A percentile compares a stretch with the other conserved stretches of the same genome.
phyloP scores from a whole-genome alignment of 1,284 basidiomycete species.

The Fomitopsis pinicola region DNA sequence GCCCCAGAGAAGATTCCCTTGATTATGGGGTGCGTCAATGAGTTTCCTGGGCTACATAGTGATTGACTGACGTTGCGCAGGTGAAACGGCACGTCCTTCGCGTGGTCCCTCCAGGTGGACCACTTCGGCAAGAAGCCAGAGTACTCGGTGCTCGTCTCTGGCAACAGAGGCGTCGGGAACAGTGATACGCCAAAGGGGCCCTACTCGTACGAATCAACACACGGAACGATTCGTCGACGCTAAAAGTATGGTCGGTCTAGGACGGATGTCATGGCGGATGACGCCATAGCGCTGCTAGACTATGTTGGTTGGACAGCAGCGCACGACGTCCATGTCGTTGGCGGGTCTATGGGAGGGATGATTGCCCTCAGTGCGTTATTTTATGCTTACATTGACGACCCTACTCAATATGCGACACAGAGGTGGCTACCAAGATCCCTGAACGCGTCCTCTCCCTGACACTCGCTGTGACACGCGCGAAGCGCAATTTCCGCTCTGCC shows the following conservation, averaged over 20 bases:
- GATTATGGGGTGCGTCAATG: slow-evolving; percentile 56
- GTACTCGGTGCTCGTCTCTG: slow-evolving; percentile 74
- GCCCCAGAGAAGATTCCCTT: slow-evolving; percentile 63
- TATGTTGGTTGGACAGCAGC: slow-evolving; percentile 58
- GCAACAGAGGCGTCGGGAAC: slow-evolving; percentile 86
- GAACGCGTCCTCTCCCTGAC: too few relatives aligned
- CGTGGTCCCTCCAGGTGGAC: slow-evolving; percentile 58
- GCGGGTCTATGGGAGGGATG: too few relatives aligned
- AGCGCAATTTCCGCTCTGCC: too few relatives aligned
- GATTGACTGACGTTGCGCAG: slow-evolving; percentile 19
- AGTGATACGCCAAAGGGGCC: slow-evolving; percentile 69
- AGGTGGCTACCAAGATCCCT: too few relatives aligned
- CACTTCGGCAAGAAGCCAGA: slow-evolving; percentile 47
- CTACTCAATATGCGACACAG: too few relatives aligned
- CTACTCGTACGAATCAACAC: slow-evolving; percentile 42
- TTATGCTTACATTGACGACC: too few relatives aligned
- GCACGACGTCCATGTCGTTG: slow-evolving; percentile 35
- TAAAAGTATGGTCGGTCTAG: slow-evolving; percentile 27
- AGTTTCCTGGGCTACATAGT: background rate
- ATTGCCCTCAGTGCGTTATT: too few relatives aligned
- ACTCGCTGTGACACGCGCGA: too few relatives aligned
- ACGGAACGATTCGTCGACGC: background rate
- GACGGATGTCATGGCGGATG: slow-evolving; percentile 78
- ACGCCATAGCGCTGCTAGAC: slow-evolving; percentile 66
- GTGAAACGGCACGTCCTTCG: slow-evolving; percentile 59